A percentile compares a stretch with the other conserved stretches of the same genome.
These are phyloP conservation scores for Vitis labrusca DNA, from an alignment of 164 flowering plant genomes.

Conservation along the genomic window DNA sequence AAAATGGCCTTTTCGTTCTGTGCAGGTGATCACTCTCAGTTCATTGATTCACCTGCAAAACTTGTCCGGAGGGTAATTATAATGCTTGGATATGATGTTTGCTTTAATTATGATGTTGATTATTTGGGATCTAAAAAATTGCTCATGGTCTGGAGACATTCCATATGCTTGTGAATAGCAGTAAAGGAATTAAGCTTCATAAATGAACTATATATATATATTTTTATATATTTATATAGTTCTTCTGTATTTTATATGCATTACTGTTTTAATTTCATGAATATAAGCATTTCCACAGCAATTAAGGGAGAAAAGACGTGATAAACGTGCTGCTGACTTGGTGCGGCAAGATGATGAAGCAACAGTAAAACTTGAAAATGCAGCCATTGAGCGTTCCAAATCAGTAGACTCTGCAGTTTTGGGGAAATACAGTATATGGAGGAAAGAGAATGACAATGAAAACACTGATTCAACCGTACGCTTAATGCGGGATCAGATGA, in stretches of 20 bases:
- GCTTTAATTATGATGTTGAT: neutral
- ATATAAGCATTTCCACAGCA: slow-evolving; percentile 43
- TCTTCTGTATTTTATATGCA: neutral
- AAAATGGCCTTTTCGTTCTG: neutral
- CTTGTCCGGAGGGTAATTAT: slow-evolving; percentile 68
- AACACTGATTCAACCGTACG: slow-evolving; percentile 89
- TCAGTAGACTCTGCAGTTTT: slow-evolving; percentile 91
- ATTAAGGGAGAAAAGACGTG: slow-evolving; percentile 80
- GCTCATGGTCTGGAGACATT: neutral
- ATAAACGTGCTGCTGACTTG: slow-evolving; percentile 74
- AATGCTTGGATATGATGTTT: neutral
- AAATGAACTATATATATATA: neutral
- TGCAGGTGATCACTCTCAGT: slow-evolving; percentile 55
- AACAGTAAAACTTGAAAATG: slow-evolving; percentile 81
- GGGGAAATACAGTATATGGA: slow-evolving; percentile 96
- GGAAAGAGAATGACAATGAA: slow-evolving; percentile 88
- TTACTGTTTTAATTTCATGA: neutral
- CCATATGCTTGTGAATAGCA: neutral
- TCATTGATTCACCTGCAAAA: slow-evolving; percentile 61
- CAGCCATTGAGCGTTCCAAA: slow-evolving; percentile 92
- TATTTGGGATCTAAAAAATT: neutral
- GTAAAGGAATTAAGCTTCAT: too few relatives aligned
- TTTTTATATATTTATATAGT: too few relatives aligned
- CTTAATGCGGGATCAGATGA: slow-evolving; percentile 88
- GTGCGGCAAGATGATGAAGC: slow-evolving; percentile 72